Evolutionary conservation across 1,284 basidiomycete genomes (phyloP).

Genomic region (Rhodotorula sp.): DNA sequence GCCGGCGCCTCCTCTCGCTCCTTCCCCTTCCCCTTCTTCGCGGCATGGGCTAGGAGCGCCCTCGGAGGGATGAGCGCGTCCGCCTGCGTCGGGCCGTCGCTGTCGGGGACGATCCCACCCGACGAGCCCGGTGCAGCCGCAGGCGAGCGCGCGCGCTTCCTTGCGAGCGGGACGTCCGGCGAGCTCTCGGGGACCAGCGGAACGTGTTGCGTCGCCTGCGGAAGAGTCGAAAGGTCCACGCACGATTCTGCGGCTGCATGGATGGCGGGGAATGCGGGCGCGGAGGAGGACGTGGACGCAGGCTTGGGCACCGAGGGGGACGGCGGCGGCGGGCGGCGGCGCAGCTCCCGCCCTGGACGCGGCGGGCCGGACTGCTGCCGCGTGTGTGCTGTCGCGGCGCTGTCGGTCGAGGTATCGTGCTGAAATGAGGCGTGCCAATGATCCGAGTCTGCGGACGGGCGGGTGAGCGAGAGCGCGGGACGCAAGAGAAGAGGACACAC

Average conservation of each 20-base stretch:
- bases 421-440: constrained; percentile 5
- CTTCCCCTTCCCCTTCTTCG: not conserved
- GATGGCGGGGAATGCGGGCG: not conserved
- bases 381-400: too few relatives aligned
- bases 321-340: not conserved
- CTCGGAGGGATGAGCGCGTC: not conserved
- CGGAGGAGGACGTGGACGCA: not conserved
- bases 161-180: constrained; percentile 12
- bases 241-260: too few relatives aligned
- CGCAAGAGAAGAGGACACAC: not conserved
- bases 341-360: constrained; percentile 3
- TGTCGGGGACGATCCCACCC: constrained; percentile 12
- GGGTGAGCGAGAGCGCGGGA: not conserved
- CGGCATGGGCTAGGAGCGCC: not conserved
- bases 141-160: not conserved
- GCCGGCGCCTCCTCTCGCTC: not conserved
- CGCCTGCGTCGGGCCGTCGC: constrained; percentile 7
- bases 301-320: not conserved
- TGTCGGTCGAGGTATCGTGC: constrained; percentile 9
- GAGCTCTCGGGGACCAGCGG: constrained; percentile 9
- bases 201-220: constrained; percentile 1
- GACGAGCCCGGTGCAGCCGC: not conserved
- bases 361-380: not conserved
- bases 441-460: not conserved
- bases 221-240: not conserved